phyloP scores from a whole-genome alignment of 2,329 filamentous ascomycete genomes.

The Pestalotiopsis sp. region DNA sequence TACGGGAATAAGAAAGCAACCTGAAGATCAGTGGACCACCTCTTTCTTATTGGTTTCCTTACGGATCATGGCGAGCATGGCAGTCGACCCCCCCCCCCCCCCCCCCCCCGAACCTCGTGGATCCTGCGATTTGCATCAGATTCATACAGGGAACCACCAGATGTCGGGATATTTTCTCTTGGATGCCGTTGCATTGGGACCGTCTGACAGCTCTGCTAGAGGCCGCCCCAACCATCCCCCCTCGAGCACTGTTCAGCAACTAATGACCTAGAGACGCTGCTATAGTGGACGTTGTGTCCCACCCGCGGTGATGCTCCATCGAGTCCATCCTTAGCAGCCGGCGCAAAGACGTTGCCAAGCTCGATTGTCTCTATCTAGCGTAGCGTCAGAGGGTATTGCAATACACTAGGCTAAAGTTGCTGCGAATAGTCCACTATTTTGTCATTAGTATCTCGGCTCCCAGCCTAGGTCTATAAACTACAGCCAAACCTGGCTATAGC shows the following conservation, averaged over 20 bases:
- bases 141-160: not conserved
- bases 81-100: not conserved
- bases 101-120: not conserved
- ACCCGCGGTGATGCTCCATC: not conserved
- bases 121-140: not conserved
- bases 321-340: not conserved
- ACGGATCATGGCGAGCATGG: not conserved
- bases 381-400: not conserved
- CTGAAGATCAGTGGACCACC: not conserved
- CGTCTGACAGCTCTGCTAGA: too few species aligned
- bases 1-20: not conserved
- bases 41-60: not conserved
- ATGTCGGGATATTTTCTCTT: not conserved
- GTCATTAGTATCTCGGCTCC: not conserved
- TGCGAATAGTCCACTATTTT: not conserved
- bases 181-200: too few species aligned
- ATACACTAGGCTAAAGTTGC: not conserved
- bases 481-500: too few species aligned
- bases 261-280: not conserved
- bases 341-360: not conserved
- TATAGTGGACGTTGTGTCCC: not conserved
- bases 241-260: too few species aligned
- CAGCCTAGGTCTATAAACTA: not conserved
- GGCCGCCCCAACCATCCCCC: too few species aligned
- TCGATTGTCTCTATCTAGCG: not conserved